phyloP scores from a whole-genome alignment of 164 flowering plant genomes.

The Macadamia integrifolia region DNA sequence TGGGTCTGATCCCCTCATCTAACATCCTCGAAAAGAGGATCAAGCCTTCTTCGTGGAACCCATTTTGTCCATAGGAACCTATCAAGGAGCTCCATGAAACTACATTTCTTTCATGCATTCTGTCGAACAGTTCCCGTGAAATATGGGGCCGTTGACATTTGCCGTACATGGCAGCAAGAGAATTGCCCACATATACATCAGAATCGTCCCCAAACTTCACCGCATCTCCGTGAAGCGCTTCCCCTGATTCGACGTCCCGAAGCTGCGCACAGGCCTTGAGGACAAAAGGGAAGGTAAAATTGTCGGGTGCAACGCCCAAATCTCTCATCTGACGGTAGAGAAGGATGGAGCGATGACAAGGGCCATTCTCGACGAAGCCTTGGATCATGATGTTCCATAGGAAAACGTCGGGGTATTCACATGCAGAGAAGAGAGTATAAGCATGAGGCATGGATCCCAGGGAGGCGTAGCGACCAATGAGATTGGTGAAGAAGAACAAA shows the following conservation, averaged over 20 bases:
- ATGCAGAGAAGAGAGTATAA: neutral
- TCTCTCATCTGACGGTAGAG: neutral
- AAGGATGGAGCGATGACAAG: neutral
- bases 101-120: neutral
- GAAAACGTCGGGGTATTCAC: neutral
- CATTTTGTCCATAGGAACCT: neutral
- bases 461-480: neutral
- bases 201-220: constrained; percentile 4
- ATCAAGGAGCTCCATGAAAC: neutral
- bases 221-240: constrained; percentile 6
- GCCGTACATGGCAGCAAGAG: constrained; percentile 5
- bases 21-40: neutral
- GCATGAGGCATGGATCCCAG: neutral
- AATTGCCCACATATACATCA: neutral
- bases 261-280: constrained; percentile 8
- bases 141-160: neutral
- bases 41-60: neutral
- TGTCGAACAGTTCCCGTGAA: neutral
- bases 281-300: constrained; percentile 6
- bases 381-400: neutral
- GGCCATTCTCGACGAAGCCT: constrained; percentile 1
- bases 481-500: neutral
- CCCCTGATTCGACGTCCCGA: neutral
- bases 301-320: neutral
- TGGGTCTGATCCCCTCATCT: neutral